Conservation (phyloP, 768 basidiomycete species). For the Naganishia vaughanmartiniae region DNA sequence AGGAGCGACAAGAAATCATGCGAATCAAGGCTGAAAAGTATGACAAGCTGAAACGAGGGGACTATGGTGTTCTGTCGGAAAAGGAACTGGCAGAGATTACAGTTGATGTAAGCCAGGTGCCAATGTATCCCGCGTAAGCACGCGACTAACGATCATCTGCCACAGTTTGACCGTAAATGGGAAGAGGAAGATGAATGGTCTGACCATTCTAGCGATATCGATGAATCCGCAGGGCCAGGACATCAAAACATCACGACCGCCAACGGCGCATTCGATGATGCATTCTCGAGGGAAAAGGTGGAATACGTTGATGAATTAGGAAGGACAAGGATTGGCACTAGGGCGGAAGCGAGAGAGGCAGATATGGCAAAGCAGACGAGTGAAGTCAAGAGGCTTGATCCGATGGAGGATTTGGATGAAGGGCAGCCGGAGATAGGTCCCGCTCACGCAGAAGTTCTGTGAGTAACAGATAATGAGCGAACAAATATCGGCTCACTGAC, state of each 20-base stretch:
- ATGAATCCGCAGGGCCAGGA: slow-evolving; percentile 36
- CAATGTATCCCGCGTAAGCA: neutral
- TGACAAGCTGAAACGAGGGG: slow-evolving; percentile 43
- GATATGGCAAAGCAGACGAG: slow-evolving; percentile 29
- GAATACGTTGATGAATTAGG: slow-evolving; percentile 52
- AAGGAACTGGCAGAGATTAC: slow-evolving; percentile 45
- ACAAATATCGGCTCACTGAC: neutral
- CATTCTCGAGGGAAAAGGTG: slow-evolving; percentile 33
- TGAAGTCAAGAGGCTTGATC: neutral
- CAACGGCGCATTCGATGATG: slow-evolving; percentile 21
- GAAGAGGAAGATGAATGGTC: slow-evolving; percentile 41
- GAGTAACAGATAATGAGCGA: slow-evolving; percentile 31
- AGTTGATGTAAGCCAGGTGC: slow-evolving; percentile 44
- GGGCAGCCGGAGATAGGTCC: slow-evolving; percentile 24
- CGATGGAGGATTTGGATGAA: neutral
- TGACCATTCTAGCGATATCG: slow-evolving; percentile 41
- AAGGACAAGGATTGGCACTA: slow-evolving; percentile 44
- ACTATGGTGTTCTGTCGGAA: slow-evolving; percentile 42
- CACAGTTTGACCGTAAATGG: slow-evolving; percentile 47
- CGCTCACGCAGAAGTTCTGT: slow-evolving; percentile 50
- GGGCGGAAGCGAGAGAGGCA: slow-evolving; percentile 43
- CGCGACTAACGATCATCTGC: neutral
- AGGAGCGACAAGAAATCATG: slow-evolving; percentile 43
- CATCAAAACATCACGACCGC: no score
- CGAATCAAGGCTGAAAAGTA: slow-evolving; percentile 48